These are phyloP conservation scores for Fusarium scirpi DNA, from an alignment of 2,329 filamentous ascomycete species.

Conservation along the genomic window DNA sequence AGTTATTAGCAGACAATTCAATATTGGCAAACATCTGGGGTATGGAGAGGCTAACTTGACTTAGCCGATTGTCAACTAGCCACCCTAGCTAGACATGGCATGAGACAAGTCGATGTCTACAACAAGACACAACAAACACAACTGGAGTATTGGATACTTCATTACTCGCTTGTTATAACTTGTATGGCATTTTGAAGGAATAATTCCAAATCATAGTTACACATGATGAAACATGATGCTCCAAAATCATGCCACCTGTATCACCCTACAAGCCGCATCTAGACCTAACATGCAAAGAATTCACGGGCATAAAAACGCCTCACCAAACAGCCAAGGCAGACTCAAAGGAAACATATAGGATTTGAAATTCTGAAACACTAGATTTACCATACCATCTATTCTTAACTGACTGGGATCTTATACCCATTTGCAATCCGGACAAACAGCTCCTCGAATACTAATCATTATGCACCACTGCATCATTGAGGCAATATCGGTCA, in stretches of 20 bases:
- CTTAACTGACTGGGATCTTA: neutral
- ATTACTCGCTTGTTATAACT: neutral
- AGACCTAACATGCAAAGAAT: neutral
- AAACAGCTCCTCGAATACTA: neutral
- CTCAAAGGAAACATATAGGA: neutral
- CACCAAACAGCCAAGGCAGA: neutral
- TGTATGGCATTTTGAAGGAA: neutral
- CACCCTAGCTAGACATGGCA: neutral
- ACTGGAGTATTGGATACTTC: neutral
- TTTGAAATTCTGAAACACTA: neutral
- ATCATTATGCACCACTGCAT: conserved; percentile 5
- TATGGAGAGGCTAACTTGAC: neutral
- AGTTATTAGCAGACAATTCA: neutral
- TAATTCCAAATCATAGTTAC: neutral
- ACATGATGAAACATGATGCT: neutral
- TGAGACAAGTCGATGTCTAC: neutral
- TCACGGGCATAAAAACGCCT: neutral
- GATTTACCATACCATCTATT: neutral
- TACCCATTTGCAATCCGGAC: neutral
- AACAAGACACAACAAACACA: neutral
- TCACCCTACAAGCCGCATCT: neutral
- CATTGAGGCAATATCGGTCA: conserved; percentile 18
- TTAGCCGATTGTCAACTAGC: neutral
- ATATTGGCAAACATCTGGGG: neutral
- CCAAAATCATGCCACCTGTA: neutral